phyloP scores from a whole-genome alignment of 495 filamentous ascomycete species.

The Penicillium arizonense region DNA sequence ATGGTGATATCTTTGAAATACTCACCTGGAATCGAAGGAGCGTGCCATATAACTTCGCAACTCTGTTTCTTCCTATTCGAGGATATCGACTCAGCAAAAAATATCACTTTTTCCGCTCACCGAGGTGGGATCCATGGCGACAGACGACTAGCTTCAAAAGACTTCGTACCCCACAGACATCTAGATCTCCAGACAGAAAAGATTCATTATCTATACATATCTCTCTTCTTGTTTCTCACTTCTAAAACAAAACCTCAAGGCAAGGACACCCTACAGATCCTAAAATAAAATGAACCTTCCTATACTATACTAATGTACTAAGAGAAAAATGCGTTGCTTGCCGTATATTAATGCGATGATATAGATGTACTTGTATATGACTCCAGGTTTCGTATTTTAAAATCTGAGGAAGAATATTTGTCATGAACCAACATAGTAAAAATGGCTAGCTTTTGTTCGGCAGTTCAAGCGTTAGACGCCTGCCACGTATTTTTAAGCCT shows the following conservation, averaged over 20 bases:
- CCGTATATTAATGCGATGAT: too few relatives aligned
- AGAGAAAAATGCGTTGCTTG: neutral
- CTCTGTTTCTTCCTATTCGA: too few relatives aligned
- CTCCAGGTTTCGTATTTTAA: neutral
- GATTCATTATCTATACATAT: too few relatives aligned
- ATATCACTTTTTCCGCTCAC: too few relatives aligned
- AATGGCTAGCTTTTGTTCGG: neutral
- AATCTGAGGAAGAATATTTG: neutral
- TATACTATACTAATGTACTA: neutral
- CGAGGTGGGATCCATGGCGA: too few relatives aligned
- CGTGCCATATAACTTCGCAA: neutral
- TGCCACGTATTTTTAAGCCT: conserved; percentile 9
- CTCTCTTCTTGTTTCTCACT: too few relatives aligned
- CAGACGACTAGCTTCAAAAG: too few relatives aligned
- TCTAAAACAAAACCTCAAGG: neutral
- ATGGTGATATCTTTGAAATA: neutral
- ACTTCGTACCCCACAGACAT: too few relatives aligned
- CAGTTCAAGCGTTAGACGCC: conserved; percentile 4
- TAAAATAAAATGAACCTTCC: neutral
- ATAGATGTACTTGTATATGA: neutral
- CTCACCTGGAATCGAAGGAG: neutral
- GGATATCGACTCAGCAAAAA: too few relatives aligned
- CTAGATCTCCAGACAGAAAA: too few relatives aligned
- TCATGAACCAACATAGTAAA: neutral
- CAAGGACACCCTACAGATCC: neutral